A percentile compares a stretch with the other conserved stretches of the same genome.
Conservation (phyloP, 2,329 filamentous ascomycete species). For the Fusarium sterilihyphosum region DNA sequence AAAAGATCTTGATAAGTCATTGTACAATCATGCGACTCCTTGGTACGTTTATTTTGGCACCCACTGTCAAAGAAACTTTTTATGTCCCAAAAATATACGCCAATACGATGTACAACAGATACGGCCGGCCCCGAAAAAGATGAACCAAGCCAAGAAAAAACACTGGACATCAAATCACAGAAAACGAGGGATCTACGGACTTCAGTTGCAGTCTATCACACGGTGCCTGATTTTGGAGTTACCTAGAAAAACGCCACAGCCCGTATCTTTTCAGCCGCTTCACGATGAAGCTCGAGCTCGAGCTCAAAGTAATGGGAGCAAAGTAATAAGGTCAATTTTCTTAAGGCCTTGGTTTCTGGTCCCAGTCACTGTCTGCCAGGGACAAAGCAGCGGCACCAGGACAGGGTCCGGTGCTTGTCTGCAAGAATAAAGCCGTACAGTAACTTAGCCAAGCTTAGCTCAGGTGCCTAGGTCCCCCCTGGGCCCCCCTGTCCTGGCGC, state of each 20-base stretch:
- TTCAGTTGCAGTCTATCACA: slow-evolving; percentile 1
- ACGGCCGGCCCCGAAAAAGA: slow-evolving; percentile 34
- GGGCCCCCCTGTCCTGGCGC: slow-evolving; percentile 27
- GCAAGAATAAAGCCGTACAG: slow-evolving; percentile 35
- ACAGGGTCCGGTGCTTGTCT: slow-evolving; percentile 35
- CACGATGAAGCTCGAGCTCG: background rate
- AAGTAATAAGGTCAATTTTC: background rate
- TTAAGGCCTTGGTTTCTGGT: background rate
- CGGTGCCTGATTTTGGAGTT: slow-evolving; percentile 18
- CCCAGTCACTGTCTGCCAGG: slow-evolving; percentile 13
- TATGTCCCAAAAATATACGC: slow-evolving; percentile 26
- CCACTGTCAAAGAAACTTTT: background rate
- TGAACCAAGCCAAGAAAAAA: slow-evolving; percentile 30
- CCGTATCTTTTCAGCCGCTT: slow-evolving; percentile 22
- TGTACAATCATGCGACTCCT: too few relatives aligned
- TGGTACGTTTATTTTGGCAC: background rate
- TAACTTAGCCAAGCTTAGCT: slow-evolving; percentile 32
- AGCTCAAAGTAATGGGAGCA: background rate
- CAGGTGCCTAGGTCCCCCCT: slow-evolving; percentile 31
- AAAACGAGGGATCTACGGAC: slow-evolving; percentile 26
- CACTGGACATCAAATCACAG: slow-evolving; percentile 31
- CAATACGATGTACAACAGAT: slow-evolving; percentile 10
- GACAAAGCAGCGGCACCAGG: slow-evolving; percentile 4
- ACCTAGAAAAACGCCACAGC: slow-evolving; percentile 19
- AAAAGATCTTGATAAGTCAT: background rate